Percentiles rank a stretch among this genome's conserved stretches.
These are phyloP conservation scores for Mycena chlorophos DNA, from an alignment of 768 basidiomycete species.

Conservation along the genomic window DNA sequence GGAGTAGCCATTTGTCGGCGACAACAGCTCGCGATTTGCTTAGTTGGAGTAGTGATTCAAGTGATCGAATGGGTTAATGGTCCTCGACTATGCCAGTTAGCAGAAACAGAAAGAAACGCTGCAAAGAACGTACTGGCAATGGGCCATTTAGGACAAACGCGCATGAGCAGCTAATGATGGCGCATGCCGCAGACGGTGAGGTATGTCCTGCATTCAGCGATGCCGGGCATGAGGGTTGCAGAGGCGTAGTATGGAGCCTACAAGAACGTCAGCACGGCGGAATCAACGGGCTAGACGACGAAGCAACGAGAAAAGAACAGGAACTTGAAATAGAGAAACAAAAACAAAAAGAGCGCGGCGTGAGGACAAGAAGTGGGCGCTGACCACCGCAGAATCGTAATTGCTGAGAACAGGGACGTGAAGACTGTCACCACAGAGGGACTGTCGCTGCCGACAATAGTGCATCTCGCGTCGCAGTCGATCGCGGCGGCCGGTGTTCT, in stretches of 20 bases:
- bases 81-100: constrained; percentile 4
- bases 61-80: constrained; percentile 11
- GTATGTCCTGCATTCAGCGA: constrained; percentile 1
- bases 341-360: no score
- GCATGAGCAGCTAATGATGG: constrained; percentile 8
- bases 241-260: constrained; percentile 12
- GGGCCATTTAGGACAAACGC: constrained; percentile 15
- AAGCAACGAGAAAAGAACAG: not conserved
- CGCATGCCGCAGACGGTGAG: constrained; percentile 5
- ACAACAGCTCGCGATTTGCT: constrained; percentile 5
- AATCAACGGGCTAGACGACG: not conserved
- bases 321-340: no score
- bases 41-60: not conserved
- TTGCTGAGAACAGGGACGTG: no score
- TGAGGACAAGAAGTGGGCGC: no score
- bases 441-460: no score
- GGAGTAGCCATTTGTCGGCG: constrained; percentile 11
- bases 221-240: not conserved
- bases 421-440: no score
- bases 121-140: not conserved
- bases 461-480: no score
- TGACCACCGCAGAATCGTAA: no score
- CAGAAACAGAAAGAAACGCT: not conserved
- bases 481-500: no score
- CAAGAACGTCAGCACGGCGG: not conserved